Evolutionary conservation across 192 early-diverging fungal genomes (phyloP).

Genomic region (Coemansia sp.): DNA sequence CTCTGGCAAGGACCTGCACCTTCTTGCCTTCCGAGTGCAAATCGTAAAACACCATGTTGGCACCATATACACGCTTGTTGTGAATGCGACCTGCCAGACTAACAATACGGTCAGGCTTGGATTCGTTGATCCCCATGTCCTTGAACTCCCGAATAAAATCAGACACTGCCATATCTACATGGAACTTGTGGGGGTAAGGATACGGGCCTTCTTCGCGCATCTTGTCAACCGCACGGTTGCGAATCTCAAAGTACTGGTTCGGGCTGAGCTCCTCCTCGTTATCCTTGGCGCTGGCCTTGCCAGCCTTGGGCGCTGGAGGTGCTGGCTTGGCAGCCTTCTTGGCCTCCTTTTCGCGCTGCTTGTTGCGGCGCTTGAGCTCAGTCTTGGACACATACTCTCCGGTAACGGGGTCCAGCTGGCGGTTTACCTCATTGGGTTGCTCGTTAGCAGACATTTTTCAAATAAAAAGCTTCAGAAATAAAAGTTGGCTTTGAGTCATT

Average conservation of each 20-base stretch:
- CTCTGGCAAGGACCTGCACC: slow-evolving; percentile 90
- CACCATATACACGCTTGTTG: slow-evolving; percentile 88
- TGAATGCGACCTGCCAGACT: slow-evolving; percentile 90
- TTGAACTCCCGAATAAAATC: slow-evolving; percentile 85
- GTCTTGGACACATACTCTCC: slow-evolving; percentile 95
- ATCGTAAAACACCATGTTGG: slow-evolving; percentile 95
- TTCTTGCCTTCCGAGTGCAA: slow-evolving; percentile 89
- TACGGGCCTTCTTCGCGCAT: slow-evolving; percentile 81
- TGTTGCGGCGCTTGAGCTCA: slow-evolving; percentile 88
- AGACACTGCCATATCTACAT: slow-evolving; percentile 79
- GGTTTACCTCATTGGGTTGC: slow-evolving; percentile 49
- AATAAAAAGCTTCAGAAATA: background rate
- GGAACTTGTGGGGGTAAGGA: slow-evolving; percentile 99
- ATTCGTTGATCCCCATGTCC: slow-evolving; percentile 66
- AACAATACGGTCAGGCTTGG: slow-evolving; percentile 63
- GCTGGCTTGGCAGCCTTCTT: slow-evolving; percentile 74
- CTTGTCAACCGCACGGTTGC: slow-evolving; percentile 78
- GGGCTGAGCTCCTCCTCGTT: slow-evolving; percentile 82
- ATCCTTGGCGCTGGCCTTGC: slow-evolving; percentile 61
- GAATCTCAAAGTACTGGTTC: slow-evolving; percentile 97
- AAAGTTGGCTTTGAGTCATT: background rate
- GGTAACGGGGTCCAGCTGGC: slow-evolving; percentile 76
- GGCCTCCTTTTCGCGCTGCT: slow-evolving; percentile 88
- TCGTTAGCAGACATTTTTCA: slow-evolving; percentile 8
- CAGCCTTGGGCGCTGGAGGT: slow-evolving; percentile 42